These are phyloP conservation scores for Thecaphora thlaspeos DNA, from an alignment of 1,284 basidiomycete genomes.

Conservation along the genomic window DNA sequence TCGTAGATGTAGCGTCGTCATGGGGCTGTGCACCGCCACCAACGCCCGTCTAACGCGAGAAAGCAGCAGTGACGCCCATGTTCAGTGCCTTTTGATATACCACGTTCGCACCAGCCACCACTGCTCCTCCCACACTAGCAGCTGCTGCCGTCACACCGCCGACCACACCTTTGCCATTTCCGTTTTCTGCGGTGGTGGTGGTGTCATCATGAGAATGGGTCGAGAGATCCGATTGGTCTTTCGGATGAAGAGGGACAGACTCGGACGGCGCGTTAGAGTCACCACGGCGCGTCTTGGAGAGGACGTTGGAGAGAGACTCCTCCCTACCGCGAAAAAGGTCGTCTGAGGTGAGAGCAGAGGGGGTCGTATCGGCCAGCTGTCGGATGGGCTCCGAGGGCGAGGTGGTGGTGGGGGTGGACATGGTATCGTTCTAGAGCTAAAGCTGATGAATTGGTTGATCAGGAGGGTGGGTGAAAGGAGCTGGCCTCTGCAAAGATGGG, in stretches of 20 bases:
- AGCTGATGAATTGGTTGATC: no score
- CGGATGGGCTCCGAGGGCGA: constrained; percentile 1
- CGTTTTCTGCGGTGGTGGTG: background rate
- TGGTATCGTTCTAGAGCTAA: background rate
- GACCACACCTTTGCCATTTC: background rate
- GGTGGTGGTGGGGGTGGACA: background rate
- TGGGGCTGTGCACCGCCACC: no score
- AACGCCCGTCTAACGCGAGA: constrained; percentile 1
- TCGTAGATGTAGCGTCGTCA: no score
- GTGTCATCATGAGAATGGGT: background rate
- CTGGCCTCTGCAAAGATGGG: no score
- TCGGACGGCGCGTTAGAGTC: no score
- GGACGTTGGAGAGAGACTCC: background rate
- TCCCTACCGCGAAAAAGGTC: background rate
- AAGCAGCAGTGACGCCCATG: constrained; percentile 6
- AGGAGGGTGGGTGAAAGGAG: no score
- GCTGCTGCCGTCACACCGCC: background rate
- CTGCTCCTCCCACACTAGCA: background rate
- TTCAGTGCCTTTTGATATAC: constrained; percentile 7
- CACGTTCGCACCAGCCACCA: background rate
- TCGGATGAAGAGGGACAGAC: no score
- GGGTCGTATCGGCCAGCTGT: constrained; percentile 2
- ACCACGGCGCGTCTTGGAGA: no score
- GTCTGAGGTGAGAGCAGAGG: background rate
- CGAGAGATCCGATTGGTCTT: no score